Evolutionary conservation across 805 yeast species (phyloP).

Genomic region (Cephaloascus albidus): DNA sequence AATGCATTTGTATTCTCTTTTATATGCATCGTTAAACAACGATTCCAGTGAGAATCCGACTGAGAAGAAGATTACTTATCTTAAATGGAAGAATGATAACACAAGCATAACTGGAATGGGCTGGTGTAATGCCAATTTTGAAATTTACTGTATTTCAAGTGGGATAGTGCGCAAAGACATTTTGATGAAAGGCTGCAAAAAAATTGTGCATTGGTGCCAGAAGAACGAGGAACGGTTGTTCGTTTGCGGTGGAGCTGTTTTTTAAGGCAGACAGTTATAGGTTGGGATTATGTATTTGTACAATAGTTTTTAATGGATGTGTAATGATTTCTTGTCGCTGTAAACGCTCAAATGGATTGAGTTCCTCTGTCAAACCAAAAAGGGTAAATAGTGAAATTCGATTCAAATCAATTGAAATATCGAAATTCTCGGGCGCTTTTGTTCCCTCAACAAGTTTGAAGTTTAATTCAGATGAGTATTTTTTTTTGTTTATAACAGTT

Average conservation of each 20-base stretch:
- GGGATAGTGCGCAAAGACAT: conserved; percentile 44
- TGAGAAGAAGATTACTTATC: not conserved
- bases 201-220: conserved; percentile 68
- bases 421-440: too few species aligned
- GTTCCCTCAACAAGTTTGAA: too few species aligned
- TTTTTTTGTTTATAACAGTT: too few species aligned
- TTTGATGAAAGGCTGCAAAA: conserved; percentile 51
- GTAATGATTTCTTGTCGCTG: too few species aligned
- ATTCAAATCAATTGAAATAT: too few species aligned
- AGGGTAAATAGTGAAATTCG: too few species aligned
- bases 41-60: conserved; percentile 4
- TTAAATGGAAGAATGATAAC: conserved; percentile 5
- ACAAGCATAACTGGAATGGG: conserved; percentile 21
- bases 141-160: conserved; percentile 26
- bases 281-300: too few species aligned
- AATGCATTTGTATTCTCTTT: not conserved
- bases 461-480: too few species aligned
- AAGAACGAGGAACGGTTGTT: conserved; percentile 63
- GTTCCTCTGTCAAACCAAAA: too few species aligned
- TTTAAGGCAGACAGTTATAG: too few species aligned
- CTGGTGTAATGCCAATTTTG: conserved; percentile 22
- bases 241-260: conserved; percentile 60
- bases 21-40: conserved; percentile 1
- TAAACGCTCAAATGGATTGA: too few species aligned
- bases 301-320: too few species aligned